Conservation (phyloP, 257 asterid genomes). For the Buddleja alternifolia region DNA sequence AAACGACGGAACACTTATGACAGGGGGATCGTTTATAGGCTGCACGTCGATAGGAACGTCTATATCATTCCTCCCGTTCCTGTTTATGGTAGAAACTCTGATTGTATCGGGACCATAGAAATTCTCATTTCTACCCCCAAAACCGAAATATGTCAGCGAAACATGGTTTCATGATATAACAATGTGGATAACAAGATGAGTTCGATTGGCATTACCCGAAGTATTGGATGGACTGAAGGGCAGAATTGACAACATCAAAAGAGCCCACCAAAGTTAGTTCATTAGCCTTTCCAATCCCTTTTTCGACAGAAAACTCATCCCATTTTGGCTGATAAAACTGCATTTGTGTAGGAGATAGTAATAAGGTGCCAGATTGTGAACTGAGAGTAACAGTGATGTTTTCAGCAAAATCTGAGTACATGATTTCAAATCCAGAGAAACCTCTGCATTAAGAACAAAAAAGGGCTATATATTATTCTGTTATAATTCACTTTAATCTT, state of each 20-base stretch:
- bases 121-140: slow-evolving; percentile 57
- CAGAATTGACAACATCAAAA: slow-evolving; percentile 67
- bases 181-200: background rate
- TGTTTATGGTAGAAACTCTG: slow-evolving; percentile 65
- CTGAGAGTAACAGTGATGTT: slow-evolving; percentile 58
- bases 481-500: background rate
- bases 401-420: slow-evolving; percentile 65
- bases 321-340: slow-evolving; percentile 69
- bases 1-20: slow-evolving; percentile 68
- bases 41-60: slow-evolving; percentile 77
- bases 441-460: slow-evolving; percentile 63
- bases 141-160: slow-evolving; percentile 14
- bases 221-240: slow-evolving; percentile 76
- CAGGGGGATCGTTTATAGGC: slow-evolving; percentile 87
- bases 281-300: slow-evolving; percentile 34
- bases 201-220: slow-evolving; percentile 53
- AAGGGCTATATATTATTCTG: background rate
- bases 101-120: slow-evolving; percentile 72
- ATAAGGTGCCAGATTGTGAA: slow-evolving; percentile 59
- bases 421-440: slow-evolving; percentile 72
- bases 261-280: slow-evolving; percentile 61
- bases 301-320: slow-evolving; percentile 45
- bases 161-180: slow-evolving; percentile 2
- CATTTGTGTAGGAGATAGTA: slow-evolving; percentile 64
- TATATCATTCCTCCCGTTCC: slow-evolving; percentile 60